A percentile compares a stretch with the other conserved stretches of the same genome.
These are phyloP conservation scores for Diplogelasinospora grovesii DNA, from an alignment of 495 filamentous ascomycete genomes.

Conservation along the genomic window DNA sequence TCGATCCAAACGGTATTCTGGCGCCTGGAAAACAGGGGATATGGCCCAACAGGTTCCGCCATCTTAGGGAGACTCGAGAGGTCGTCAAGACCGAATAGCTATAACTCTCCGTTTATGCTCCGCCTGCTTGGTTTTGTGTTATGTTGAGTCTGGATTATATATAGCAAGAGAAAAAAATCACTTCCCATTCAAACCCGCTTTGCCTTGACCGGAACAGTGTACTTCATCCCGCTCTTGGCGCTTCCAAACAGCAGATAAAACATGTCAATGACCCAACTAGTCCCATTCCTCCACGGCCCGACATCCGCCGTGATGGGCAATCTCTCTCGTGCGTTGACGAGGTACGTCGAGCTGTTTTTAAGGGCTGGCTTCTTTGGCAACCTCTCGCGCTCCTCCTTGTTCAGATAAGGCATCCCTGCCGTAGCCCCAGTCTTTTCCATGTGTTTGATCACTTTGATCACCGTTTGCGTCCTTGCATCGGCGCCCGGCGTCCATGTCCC, in stretches of 20 bases:
- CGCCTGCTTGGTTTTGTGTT: too few species aligned
- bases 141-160: too few species aligned
- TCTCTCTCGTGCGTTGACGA: constrained; percentile 22
- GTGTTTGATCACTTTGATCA: constrained; percentile 33
- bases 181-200: too few species aligned
- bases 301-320: constrained; percentile 23
- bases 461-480: constrained; percentile 22
- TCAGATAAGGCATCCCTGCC: constrained; percentile 20
- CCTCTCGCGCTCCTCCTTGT: constrained; percentile 8
- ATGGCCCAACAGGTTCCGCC: constrained; percentile 24
- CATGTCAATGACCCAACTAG: constrained; percentile 22
- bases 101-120: too few species aligned
- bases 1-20: constrained; percentile 29
- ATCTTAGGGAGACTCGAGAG: constrained; percentile 15
- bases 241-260: constrained; percentile 21
- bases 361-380: constrained; percentile 18
- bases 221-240: constrained; percentile 26
- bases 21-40: constrained; percentile 30
- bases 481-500: constrained; percentile 52
- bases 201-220: too few species aligned
- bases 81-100: too few species aligned
- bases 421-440: constrained; percentile 29
- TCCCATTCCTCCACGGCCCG: constrained; percentile 32
- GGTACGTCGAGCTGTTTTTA: constrained; percentile 27
- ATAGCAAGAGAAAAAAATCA: too few species aligned